These are phyloP conservation scores for Acmispon strigosus DNA, from an alignment of 306 rosid genomes.

Conservation along the genomic window DNA sequence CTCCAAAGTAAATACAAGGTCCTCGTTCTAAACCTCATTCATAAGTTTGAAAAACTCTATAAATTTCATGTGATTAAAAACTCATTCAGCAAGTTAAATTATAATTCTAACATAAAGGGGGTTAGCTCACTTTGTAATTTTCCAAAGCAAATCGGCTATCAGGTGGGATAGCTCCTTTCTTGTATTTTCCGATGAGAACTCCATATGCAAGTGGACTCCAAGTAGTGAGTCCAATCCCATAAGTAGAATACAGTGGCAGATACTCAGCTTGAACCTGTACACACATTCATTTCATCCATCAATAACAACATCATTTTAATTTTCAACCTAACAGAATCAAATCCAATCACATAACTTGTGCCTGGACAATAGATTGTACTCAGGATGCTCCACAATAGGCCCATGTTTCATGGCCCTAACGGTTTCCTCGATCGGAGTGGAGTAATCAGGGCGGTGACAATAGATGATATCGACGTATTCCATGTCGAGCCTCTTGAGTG, in stretches of 20 bases:
- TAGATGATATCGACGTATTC: slow-evolving; percentile 80
- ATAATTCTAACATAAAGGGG: too few relatives aligned
- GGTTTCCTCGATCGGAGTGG: slow-evolving; percentile 90
- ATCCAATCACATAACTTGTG: slow-evolving; percentile 40
- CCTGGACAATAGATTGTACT: slow-evolving; percentile 77
- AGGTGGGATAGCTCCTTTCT: slow-evolving; percentile 69
- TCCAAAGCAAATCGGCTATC: slow-evolving; percentile 95
- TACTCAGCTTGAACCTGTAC: slow-evolving; percentile 79
- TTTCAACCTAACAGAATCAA: neutral
- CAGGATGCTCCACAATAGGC: slow-evolving; percentile 96
- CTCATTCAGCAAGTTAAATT: too few relatives aligned
- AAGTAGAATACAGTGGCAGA: slow-evolving; percentile 69
- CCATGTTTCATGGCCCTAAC: slow-evolving; percentile 91
- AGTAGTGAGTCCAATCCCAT: slow-evolving; percentile 83
- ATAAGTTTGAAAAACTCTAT: too few relatives aligned
- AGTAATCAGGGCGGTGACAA: slow-evolving; percentile 76
- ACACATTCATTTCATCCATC: neutral
- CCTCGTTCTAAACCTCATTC: too few relatives aligned
- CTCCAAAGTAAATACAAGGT: too few relatives aligned
- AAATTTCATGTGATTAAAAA: too few relatives aligned
- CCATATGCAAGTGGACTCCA: slow-evolving; percentile 99
- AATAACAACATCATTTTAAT: too few relatives aligned
- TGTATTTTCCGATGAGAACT: slow-evolving; percentile 94
- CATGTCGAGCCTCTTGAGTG: slow-evolving; percentile 76
- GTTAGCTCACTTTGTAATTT: slow-evolving; percentile 69